phyloP scores from a whole-genome alignment of 306 rosid species.

The Sicyos edulis region DNA sequence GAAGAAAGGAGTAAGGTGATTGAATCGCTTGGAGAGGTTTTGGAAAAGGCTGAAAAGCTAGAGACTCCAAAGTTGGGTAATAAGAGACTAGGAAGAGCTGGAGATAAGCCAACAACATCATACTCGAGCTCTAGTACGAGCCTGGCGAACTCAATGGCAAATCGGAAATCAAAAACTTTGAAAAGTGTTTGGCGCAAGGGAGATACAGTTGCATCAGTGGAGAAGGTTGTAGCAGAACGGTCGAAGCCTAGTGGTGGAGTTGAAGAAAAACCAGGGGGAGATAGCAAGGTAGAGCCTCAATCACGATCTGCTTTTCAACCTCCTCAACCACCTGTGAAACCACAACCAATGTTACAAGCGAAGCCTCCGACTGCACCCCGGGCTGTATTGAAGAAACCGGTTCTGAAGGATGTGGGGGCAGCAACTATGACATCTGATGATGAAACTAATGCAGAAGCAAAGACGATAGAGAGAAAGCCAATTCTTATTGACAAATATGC shows the following conservation, averaged over 20 bases:
- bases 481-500: conserved; percentile 91
- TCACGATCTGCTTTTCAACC: conserved; percentile 35
- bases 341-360: conserved; percentile 60
- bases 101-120: conserved; percentile 37
- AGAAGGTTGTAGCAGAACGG: conserved; percentile 56
- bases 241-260: conserved; percentile 42
- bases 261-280: conserved; percentile 33
- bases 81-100: conserved; percentile 38
- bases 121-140: conserved; percentile 18
- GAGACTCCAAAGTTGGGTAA: conserved; percentile 37
- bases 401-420: conserved; percentile 76
- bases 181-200: conserved; percentile 99
- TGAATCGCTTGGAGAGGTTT: conserved; percentile 86
- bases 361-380: conserved; percentile 62
- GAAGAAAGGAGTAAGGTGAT: conserved; percentile 74
- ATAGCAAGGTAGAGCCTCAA: conserved; percentile 32
- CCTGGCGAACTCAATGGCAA: background rate
- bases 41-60: conserved; percentile 91
- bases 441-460: conserved; percentile 30
- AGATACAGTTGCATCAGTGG: conserved; percentile 54
- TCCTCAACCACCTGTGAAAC: conserved; percentile 44
- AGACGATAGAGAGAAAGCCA: conserved; percentile 62
- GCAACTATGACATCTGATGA: conserved; percentile 28
- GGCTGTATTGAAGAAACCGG: conserved; percentile 48
- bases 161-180: conserved; percentile 51